Evolutionary conservation across 768 basidiomycete genomes (phyloP), one percentile per base, ranked within the genome.

Genomic region (Xanthoconium stramineum): DNA sequence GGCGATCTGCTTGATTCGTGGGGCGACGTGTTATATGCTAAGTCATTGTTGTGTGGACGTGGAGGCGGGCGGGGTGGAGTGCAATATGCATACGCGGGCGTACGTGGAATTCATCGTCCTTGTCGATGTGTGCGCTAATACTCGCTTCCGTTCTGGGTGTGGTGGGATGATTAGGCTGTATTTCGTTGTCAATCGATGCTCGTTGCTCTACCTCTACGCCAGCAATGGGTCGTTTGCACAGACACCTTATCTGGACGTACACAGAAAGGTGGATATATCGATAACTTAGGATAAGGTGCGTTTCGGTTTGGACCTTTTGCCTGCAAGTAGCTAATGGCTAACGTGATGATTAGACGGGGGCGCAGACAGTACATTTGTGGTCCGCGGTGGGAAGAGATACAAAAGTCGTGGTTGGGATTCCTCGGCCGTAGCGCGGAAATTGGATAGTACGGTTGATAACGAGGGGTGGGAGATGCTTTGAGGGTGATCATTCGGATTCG

Each of bases 71-170:
- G 74, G 76, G 28, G 97, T 96, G 30, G 96, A 99, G 67, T 98
- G 95, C 69, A 99, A 98, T 69, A 83, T 90, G 79, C 97, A 98
- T 68, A 91, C 88, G 49, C 80, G 94, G 80, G 89, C 91, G 95
- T 97, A 67, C 67, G 45, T 54, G 8, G 14, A n/a, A 13, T 6
- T 29, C 15, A 28, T 11, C 13, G 11, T 33, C 33, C 33, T 11
- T 6, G 6, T 33, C 11, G 33, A 11, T 33, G 33, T 33, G 6
- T 6, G 33, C 11, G 33, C 33, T 33, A 11, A 33, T 33, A 24
- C 6, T 28, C 3, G 9, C 13, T 13, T 6, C 52, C 33, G 29
- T 33, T 10, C 60, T 33, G 98, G 96, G 53, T 98, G 96, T 64
- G 92, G 91, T 7, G 95, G 94, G 6, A 84, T 85, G 3, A 80